Percentiles rank a stretch among this genome's conserved stretches.
These are phyloP conservation scores for Microbotryum scabiosae DNA, from an alignment of 1,284 basidiomycete species.

Conservation along the genomic window DNA sequence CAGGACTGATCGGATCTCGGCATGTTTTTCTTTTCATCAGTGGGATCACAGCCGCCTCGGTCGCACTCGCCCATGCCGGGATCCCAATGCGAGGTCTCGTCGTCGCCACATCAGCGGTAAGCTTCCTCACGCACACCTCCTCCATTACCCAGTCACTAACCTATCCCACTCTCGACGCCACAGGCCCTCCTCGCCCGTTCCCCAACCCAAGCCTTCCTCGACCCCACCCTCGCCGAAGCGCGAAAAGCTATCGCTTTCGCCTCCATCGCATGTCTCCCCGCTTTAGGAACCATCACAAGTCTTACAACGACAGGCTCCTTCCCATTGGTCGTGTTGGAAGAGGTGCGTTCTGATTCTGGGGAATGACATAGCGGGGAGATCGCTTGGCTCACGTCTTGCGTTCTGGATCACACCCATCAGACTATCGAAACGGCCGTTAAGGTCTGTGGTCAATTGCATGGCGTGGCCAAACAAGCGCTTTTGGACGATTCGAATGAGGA, in stretches of 20 bases:
- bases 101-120: constrained; percentile 58
- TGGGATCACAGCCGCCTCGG: constrained; percentile 76
- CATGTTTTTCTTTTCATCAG: constrained; percentile 13
- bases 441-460: constrained; percentile 62
- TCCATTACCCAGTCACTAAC: background rate
- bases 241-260: constrained; percentile 53
- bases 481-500: too few species aligned
- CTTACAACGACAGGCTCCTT: constrained; percentile 68
- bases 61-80: constrained; percentile 79
- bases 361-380: too few species aligned
- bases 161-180: background rate
- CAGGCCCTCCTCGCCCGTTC: constrained; percentile 16
- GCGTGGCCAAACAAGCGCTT: constrained; percentile 56
- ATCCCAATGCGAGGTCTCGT: constrained; percentile 81
- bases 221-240: constrained; percentile 67
- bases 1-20: too few species aligned
- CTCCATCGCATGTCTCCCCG: constrained; percentile 75
- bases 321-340: constrained; percentile 46
- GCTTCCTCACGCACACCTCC: constrained; percentile 3
- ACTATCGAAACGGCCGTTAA: constrained; percentile 59
- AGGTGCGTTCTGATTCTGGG: constrained; percentile 47
- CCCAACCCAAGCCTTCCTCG: constrained; percentile 48
- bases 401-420: constrained; percentile 39
- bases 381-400: background rate
- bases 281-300: constrained; percentile 74